Base-by-base conservation (phyloP, 1,284 basidiomycete species). In the Volvariella surrecta region DNA sequence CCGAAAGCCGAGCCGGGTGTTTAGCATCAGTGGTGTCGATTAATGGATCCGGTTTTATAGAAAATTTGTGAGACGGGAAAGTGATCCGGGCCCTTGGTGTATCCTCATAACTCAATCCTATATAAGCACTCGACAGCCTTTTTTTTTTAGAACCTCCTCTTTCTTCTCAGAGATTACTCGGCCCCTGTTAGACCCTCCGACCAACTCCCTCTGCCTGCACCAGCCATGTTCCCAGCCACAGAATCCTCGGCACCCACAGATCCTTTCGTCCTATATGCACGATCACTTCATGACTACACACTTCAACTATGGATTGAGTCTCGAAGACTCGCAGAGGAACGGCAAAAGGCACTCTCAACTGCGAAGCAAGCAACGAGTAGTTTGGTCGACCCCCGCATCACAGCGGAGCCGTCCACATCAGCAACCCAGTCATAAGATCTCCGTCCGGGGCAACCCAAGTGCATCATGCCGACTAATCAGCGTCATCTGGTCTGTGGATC, bases 221-320 rank as follows among this genome's bases (percentile, higher is more conserved):
- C n/a, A 37, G 15, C 9, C 18, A 39, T 18, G 37, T 28, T 3
- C 24, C 24, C 24, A 6, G 11, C 24, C 24, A 28, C 24, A 28
- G 24, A 28, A 11, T 28, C 49, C 41, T 49, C 54, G 44, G 42
- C 48, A 42, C 48, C 49, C 32, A 38, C 48, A 41, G 68, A 74
- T 47, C 67, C 71, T 9, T 60, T 81, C 52, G 56, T 67, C 40
- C 61, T 64, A 30, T 84, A 84, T 55, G 73, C 82, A 10, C 74
- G 72, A 50, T 70, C 79, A 35, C 60, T 84, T 30, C 76, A 82
- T 56, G 70, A 80, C 45, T 83, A 82, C 51, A 85, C 81, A 24
- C 70, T 82, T 43, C 67, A 58, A 32, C 66, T 82, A 38, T 84
- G 81, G 80, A 75, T 74, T 39, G 76, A 83, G 54, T 79, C 80